A percentile compares a stretch with the other conserved stretches of the same genome.
Conservation (phyloP, 805 yeast species). For the Hyphopichia homilentoma region DNA sequence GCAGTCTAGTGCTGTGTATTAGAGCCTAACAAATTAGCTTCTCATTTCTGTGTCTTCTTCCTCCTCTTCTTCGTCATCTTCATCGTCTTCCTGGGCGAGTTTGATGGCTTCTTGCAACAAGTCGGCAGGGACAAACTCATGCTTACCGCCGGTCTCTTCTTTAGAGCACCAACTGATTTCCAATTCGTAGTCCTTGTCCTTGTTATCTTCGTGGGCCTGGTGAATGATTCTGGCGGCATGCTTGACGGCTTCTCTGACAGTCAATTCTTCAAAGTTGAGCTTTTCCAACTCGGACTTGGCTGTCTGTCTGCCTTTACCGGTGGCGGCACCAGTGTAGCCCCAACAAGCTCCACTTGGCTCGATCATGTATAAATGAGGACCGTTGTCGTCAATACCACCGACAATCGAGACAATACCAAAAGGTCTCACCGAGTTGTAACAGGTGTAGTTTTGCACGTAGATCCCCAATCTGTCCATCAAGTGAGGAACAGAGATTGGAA, state of each 20-base stretch:
- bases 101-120: slow-evolving; percentile 78
- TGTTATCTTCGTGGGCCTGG: slow-evolving; percentile 94
- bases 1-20: too few relatives aligned
- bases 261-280: slow-evolving; percentile 64
- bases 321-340: slow-evolving; percentile 97
- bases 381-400: slow-evolving; percentile 90
- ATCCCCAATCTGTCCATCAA: slow-evolving; percentile 84
- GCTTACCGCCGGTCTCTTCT: slow-evolving; percentile 75
- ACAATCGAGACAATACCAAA: slow-evolving; percentile 91
- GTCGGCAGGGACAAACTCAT: slow-evolving; percentile 75
- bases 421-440: slow-evolving; percentile 96
- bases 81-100: slow-evolving; percentile 78
- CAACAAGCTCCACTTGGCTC: slow-evolving; percentile 97
- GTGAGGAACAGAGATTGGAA: slow-evolving; percentile 73
- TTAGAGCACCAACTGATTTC: slow-evolving; percentile 87
- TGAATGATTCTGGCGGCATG: slow-evolving; percentile 93
- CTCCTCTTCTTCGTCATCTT: slow-evolving; percentile 67
- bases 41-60: slow-evolving; percentile 39
- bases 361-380: slow-evolving; percentile 91
- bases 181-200: slow-evolving; percentile 94
- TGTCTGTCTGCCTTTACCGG: slow-evolving; percentile 98
- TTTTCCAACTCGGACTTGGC: slow-evolving; percentile 97
- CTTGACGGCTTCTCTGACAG: slow-evolving; percentile 80
- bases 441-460: slow-evolving; percentile 91
- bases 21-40: not conserved